Base-by-base conservation (phyloP, 768 basidiomycete species). In the Collybiopsis luxurians region DNA sequence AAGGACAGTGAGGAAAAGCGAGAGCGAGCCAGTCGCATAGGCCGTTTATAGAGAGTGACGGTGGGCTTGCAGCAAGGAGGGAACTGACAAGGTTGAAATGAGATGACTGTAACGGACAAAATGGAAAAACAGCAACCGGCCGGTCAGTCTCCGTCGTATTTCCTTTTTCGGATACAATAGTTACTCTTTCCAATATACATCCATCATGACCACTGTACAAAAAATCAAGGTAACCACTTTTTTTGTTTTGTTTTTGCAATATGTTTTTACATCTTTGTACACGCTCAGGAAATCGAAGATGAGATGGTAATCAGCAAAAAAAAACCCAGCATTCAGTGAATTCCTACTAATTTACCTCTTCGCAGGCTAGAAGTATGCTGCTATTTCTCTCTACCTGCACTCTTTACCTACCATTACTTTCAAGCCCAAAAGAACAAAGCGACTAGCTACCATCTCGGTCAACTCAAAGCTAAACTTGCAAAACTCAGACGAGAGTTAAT, bases 401-500 rank as follows among this genome's bases (percentile, higher is more conserved):
- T 2, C 27, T 27, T 9, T 46, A 17, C 43, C 44, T 43, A 26
- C 44, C 19, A n/a, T 27, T 24, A 39, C 11, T 9, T 19, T 7
- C 6, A 71, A 94, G 92, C 92, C 67, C 92, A 94, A 80, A 94
- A 94, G 73, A 94, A 94, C 74, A 94, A 94, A 84, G 91, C 91
- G 76, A 93, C 91, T 63, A 93, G 92, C 76, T 95, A 95, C 72
- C 95, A 96, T 77, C 75, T 97, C 58, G 95, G 95, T 53, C 92
- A 95, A 76, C 86, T 98, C 70, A 98, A 98, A 72, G 96, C 97
- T 56, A 99, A 99, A 71, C 86, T 99, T 52, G 97, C 97, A 49
- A 99, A 99, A 71, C 88, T 98, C 45, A 82, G 93, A 60, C 84
- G 97, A 56, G 97, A 99, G 69, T 84, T 99, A 54, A 94, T 99